Percentiles rank a stretch among this genome's conserved stretches.
These are phyloP conservation scores for Xylariaceae sp. DNA, from an alignment of 2,329 filamentous ascomycete genomes.

Conservation along the genomic window DNA sequence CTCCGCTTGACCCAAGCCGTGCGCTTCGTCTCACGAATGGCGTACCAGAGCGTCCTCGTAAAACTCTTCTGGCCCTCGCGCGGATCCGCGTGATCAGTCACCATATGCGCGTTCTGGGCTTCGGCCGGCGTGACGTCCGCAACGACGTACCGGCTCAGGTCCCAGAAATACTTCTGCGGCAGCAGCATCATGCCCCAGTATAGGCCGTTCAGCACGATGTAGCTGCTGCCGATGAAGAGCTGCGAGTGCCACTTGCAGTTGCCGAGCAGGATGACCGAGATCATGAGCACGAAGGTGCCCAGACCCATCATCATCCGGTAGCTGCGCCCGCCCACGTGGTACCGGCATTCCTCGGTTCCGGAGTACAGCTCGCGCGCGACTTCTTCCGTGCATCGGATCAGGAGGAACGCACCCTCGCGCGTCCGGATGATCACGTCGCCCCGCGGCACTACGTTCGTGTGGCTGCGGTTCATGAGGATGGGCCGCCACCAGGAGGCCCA, in stretches of 20 bases:
- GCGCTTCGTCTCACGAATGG: constrained; percentile 48
- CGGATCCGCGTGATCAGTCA: constrained; percentile 29
- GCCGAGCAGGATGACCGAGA: constrained; percentile 54
- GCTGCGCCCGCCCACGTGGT: constrained; percentile 41
- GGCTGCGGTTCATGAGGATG: constrained; percentile 46
- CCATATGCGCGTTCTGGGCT: constrained; percentile 33
- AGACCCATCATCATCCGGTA: constrained; percentile 52
- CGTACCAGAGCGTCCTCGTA: constrained; percentile 55
- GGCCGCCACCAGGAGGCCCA: constrained; percentile 55
- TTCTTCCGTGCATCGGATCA: constrained; percentile 53
- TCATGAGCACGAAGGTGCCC: constrained; percentile 57
- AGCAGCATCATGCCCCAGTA: constrained; percentile 54
- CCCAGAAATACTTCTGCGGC: constrained; percentile 49
- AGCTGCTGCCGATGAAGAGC: constrained; percentile 51
- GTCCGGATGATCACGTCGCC: constrained; percentile 60
- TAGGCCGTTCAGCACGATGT: constrained; percentile 54
- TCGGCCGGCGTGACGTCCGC: constrained; percentile 39
- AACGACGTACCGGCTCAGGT: constrained; percentile 48
- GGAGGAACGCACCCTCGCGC: constrained; percentile 53
- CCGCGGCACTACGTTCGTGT: constrained; percentile 43
- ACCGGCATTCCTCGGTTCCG: constrained; percentile 55
- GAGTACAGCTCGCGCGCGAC: constrained; percentile 59
- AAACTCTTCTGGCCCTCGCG: constrained; percentile 43
- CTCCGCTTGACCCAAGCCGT: constrained; percentile 49
- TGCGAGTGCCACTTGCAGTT: constrained; percentile 59